phyloP scores from a whole-genome alignment of 495 filamentous ascomycete species.

The Podospora pseudoanserina region DNA sequence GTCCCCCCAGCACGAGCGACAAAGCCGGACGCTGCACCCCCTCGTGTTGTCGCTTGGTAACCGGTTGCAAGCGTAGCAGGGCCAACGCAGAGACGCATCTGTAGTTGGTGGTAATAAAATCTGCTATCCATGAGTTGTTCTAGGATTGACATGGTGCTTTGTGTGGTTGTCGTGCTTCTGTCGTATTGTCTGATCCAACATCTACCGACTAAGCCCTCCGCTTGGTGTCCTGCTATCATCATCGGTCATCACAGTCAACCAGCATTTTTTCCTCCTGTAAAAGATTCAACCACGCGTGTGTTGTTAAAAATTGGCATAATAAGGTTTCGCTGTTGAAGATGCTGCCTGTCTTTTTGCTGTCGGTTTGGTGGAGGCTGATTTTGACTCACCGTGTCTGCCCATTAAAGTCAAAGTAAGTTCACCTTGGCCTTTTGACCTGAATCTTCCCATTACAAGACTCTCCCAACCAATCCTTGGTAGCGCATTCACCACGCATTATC shows the following conservation, averaged over 20 bases:
- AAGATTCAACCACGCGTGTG: too few relatives aligned
- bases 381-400: neutral
- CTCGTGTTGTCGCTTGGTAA: constrained; percentile 7
- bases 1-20: neutral
- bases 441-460: neutral
- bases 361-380: neutral
- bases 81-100: constrained; percentile 5
- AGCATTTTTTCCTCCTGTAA: too few relatives aligned
- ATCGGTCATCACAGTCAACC: too few relatives aligned
- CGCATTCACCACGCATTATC: neutral
- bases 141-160: neutral
- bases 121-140: neutral
- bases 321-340: neutral
- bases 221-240: too few relatives aligned
- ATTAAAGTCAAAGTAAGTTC: neutral
- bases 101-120: neutral
- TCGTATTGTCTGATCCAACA: neutral
- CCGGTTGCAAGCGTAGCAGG: constrained; percentile 1
- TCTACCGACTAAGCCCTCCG: too few relatives aligned
- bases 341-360: neutral
- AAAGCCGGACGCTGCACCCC: constrained; percentile 6
- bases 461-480: too few relatives aligned
- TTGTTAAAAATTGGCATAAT: neutral
- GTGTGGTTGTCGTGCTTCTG: neutral
- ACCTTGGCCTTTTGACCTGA: neutral